Percentiles rank a stretch among this genome's conserved stretches.
These are phyloP conservation scores for Xylariales sp. DNA, from an alignment of 2,329 filamentous ascomycete species.

Conservation along the genomic window DNA sequence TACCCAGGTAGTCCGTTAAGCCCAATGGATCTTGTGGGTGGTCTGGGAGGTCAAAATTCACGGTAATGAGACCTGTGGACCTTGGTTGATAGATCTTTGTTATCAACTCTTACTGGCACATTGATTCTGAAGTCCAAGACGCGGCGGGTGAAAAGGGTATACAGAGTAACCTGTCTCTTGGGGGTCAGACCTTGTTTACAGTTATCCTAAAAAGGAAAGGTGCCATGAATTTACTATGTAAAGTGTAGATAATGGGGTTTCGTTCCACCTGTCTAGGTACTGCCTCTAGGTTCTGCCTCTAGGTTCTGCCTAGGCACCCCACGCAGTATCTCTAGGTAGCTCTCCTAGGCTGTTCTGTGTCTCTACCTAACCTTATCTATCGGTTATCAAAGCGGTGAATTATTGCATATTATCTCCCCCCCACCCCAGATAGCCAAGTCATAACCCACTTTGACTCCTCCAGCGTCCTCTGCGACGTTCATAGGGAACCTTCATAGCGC, in stretches of 20 bases:
- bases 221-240: neutral
- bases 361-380: too few species aligned
- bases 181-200: slow-evolving; percentile 54
- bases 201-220: slow-evolving; percentile 49
- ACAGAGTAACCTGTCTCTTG: neutral
- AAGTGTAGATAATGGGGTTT: neutral
- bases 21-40: neutral
- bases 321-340: too few species aligned
- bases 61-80: neutral
- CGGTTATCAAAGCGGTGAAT: too few species aligned
- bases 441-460: neutral
- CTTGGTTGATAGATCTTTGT: neutral
- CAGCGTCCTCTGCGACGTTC: too few species aligned
- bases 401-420: too few species aligned
- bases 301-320: too few species aligned
- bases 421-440: neutral
- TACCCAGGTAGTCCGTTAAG: neutral
- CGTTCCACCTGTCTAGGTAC: too few species aligned
- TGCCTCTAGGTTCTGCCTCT: too few species aligned
- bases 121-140: too few species aligned
- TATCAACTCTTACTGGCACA: neutral
- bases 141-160: too few species aligned
- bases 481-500: neutral
- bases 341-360: too few species aligned
- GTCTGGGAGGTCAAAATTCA: neutral